Conservation (phyloP, 495 filamentous ascomycete genomes). For the Penicillium subrubescens region DNA sequence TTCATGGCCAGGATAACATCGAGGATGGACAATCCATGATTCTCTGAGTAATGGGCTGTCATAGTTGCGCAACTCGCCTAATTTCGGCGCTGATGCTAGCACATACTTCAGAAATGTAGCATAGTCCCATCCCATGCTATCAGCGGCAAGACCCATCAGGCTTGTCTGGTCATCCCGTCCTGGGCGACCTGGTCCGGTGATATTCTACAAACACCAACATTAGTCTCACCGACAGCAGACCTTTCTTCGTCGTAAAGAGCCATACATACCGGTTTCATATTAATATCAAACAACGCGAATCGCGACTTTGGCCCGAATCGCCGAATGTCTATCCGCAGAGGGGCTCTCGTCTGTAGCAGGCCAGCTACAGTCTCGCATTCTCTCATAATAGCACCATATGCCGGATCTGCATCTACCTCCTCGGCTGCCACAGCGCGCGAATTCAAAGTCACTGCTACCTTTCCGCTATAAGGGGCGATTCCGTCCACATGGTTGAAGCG, state of each 20-base stretch:
- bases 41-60: conserved; percentile 3
- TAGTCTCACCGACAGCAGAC: too few relatives aligned
- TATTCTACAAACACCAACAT: conserved; percentile 20
- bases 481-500: conserved; percentile 40
- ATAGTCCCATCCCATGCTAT: conserved; percentile 25
- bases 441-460: conserved; percentile 35
- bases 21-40: neutral
- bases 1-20: neutral
- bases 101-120: conserved; percentile 17
- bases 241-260: neutral
- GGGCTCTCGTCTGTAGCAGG: conserved; percentile 28
- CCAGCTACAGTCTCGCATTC: conserved; percentile 35
- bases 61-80: conserved; percentile 16
- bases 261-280: conserved; percentile 42
- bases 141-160: conserved; percentile 26
- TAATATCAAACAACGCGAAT: conserved; percentile 43
- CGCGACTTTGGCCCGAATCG: conserved; percentile 23
- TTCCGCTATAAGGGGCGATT: conserved; percentile 38
- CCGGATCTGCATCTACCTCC: conserved; percentile 17
- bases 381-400: conserved; percentile 22
- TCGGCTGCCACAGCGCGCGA: conserved; percentile 24
- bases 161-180: conserved; percentile 32
- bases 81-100: conserved; percentile 11
- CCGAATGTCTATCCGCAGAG: conserved; percentile 40
- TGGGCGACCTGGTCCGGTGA: conserved; percentile 31